Evolutionary conservation across 306 rosid species (phyloP).

Genomic region (Vachellia collinsii): DNA sequence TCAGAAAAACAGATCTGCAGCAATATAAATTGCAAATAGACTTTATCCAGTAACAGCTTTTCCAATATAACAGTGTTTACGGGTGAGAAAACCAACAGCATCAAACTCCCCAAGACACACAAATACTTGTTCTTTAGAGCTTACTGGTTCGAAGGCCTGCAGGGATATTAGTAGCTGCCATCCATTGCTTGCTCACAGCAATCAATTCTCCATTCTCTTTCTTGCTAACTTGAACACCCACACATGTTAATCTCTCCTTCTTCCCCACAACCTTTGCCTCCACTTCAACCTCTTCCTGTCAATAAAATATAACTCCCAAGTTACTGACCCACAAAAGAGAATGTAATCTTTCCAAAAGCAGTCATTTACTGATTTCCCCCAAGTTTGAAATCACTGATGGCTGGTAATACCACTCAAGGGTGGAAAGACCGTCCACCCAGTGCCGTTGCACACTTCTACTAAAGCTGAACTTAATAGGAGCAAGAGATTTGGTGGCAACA

Average conservation of each 20-base stretch:
- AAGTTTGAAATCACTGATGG: background rate
- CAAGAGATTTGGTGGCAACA: too few species aligned
- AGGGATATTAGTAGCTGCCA: conserved; percentile 9
- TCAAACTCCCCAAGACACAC: background rate
- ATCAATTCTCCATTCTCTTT: conserved; percentile 45
- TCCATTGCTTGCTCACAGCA: conserved; percentile 58
- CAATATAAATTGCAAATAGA: background rate
- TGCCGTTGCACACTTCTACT: too few species aligned
- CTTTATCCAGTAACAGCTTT: background rate
- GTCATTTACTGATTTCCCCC: background rate
- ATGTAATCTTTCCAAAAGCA: background rate
- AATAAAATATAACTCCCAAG: background rate
- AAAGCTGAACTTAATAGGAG: too few species aligned
- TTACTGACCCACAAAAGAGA: background rate
- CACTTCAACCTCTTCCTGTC: conserved; percentile 56
- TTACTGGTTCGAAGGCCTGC: conserved; percentile 10
- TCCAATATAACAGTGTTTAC: background rate
- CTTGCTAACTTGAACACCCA: conserved; percentile 47
- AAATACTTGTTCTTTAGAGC: conserved; percentile 5
- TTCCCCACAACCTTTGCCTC: conserved; percentile 49
- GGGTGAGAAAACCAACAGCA: background rate
- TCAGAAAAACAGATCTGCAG: background rate
- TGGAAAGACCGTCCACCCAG: too few species aligned
- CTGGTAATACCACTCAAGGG: too few species aligned
- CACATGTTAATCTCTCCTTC: conserved; percentile 40